Evolutionary conservation across 2,329 filamentous ascomycete species (phyloP).

Genomic region (Phialophora macrospora): DNA sequence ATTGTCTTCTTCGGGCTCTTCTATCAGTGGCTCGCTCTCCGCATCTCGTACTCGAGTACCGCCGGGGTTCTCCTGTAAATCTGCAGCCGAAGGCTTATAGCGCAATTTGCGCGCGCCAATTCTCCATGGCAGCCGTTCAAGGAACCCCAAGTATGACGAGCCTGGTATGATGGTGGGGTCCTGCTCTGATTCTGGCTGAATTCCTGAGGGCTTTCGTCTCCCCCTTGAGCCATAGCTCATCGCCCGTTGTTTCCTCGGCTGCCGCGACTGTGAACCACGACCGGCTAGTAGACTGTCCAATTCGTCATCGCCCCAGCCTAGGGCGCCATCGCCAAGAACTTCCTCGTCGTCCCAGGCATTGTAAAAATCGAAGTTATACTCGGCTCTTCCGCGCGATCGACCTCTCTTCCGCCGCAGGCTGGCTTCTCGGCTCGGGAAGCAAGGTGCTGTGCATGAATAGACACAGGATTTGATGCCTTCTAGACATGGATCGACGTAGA

Average conservation of each 20-base stretch:
- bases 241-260: constrained; percentile 73
- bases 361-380: constrained; percentile 94
- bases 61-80: constrained; percentile 84
- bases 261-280: constrained; percentile 53
- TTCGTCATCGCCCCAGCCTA: constrained; percentile 81
- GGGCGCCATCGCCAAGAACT: constrained; percentile 55
- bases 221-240: constrained; percentile 88
- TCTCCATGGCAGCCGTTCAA: constrained; percentile 82
- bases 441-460: constrained; percentile 70
- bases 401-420: constrained; percentile 73
- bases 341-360: constrained; percentile 87
- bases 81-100: constrained; percentile 89
- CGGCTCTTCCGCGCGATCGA: constrained; percentile 65
- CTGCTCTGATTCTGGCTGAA: constrained; percentile 62
- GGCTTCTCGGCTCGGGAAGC: constrained; percentile 72
- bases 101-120: constrained; percentile 76
- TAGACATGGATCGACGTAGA: constrained; percentile 83
- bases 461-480: constrained; percentile 68
- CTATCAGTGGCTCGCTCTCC: constrained; percentile 74
- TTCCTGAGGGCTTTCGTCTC: constrained; percentile 48
- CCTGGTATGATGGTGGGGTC: constrained; percentile 91
- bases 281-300: constrained; percentile 81
- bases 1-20: constrained; percentile 59
- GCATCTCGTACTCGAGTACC: constrained; percentile 50
- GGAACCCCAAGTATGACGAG: constrained; percentile 81